A percentile compares a stretch with the other conserved stretches of the same genome.
Evolutionary conservation across 176 grass and related monocot genomes (phyloP).

Genomic region (Saccharum officinarum): DNA sequence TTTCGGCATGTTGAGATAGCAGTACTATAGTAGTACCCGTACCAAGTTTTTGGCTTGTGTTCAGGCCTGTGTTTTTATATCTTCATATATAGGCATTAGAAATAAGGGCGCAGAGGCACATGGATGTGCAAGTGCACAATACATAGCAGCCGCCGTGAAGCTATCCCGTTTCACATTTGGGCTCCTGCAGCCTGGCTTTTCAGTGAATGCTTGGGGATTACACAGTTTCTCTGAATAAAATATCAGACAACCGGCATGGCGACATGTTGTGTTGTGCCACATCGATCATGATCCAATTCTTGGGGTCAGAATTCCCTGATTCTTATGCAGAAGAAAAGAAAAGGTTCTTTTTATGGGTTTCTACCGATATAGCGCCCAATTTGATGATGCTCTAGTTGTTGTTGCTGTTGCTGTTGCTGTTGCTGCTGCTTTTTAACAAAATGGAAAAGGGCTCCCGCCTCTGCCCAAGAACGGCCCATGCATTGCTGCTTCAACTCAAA

Average conservation of each 20-base stretch:
- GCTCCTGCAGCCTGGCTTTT: neutral
- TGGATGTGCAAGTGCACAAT: neutral
- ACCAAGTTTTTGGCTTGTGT: neutral
- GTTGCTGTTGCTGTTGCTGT: too few species aligned
- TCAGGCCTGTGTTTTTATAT: neutral
- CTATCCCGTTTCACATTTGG: neutral
- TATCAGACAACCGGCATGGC: neutral
- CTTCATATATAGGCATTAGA: neutral
- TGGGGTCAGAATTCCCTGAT: too few species aligned
- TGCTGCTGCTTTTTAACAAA: too few species aligned
- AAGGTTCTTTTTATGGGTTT: too few species aligned
- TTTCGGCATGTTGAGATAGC: neutral
- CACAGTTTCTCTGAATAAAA: neutral
- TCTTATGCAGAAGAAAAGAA: too few species aligned
- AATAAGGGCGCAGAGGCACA: neutral
- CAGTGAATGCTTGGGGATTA: neutral
- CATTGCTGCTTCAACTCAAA: neutral
- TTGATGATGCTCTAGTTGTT: too few species aligned
- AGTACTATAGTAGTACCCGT: neutral
- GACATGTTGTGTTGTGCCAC: too few species aligned
- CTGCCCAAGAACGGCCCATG: too few species aligned
- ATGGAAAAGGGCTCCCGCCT: too few species aligned
- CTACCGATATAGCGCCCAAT: too few species aligned
- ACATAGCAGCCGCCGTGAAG: neutral
- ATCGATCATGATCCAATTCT: too few species aligned